These are phyloP conservation scores for Mesotaenium endlicherianum DNA, from an alignment of 139 green algal genomes.

Conservation along the genomic window DNA sequence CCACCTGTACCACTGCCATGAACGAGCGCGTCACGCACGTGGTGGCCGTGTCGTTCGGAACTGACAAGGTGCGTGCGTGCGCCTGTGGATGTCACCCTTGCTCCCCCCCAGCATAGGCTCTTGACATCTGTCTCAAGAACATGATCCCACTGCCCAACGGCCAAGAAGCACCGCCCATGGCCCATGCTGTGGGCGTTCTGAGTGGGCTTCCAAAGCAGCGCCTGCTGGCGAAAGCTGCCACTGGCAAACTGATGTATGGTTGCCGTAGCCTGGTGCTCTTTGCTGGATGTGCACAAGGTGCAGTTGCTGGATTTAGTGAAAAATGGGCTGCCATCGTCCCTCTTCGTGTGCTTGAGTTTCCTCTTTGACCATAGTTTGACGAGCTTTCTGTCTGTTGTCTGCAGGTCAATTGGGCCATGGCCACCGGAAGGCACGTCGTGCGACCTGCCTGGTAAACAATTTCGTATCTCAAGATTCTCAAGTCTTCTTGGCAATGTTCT, in stretches of 20 bases:
- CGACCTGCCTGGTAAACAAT: slow-evolving; percentile 28
- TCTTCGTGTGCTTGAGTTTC: background rate
- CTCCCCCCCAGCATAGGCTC: too few species aligned
- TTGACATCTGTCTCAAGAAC: too few species aligned
- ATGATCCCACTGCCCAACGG: too few species aligned
- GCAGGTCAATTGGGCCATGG: slow-evolving; percentile 45
- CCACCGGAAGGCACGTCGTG: slow-evolving; percentile 34
- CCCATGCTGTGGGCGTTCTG: too few species aligned
- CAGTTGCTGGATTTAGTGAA: background rate
- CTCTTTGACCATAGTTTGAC: background rate
- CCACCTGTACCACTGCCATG: slow-evolving; percentile 48
- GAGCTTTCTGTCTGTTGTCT: background rate
- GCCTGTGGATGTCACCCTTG: background rate
- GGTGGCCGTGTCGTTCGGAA: slow-evolving; percentile 59
- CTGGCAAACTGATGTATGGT: background rate
- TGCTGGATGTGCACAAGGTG: background rate
- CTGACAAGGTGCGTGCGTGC: slow-evolving; percentile 55
- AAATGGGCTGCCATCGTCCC: background rate
- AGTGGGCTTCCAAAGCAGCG: too few species aligned
- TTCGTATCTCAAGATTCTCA: background rate
- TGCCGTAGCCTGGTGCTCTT: background rate
- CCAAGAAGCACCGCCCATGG: too few species aligned
- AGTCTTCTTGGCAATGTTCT: background rate
- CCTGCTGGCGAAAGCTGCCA: background rate
- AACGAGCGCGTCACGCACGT: slow-evolving; percentile 67